Base-by-base conservation (phyloP, 2,329 filamentous ascomycete genomes). In the Phoma sp. region DNA sequence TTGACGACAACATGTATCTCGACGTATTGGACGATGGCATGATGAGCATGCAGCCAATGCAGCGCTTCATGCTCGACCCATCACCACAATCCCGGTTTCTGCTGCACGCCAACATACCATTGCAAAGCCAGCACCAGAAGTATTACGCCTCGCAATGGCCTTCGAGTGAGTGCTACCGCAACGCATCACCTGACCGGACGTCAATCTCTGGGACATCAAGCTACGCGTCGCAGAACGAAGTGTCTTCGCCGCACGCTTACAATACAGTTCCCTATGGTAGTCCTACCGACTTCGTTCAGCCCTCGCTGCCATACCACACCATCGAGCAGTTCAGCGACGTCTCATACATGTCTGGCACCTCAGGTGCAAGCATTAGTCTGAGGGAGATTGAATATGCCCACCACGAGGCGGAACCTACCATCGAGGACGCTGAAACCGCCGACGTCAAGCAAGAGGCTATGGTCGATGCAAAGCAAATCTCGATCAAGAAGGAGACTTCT, bases 331-430 rank as follows among this genome's bases (percentile, higher is more conserved):
- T 65, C 26, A 55, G 59, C 14, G 61, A 57, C 12, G 55, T 49
- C 32, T 21, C 50, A 14, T 65, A 53, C 32, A 18, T 48, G n/a
- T 39, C 57, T 18, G 61, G 66, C 6, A 23, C 57, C 7, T 30
- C 49, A 20, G 60, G 62, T 21, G 50, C 59, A 17, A 69, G 59
- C 37, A 68, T 72, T 45, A 61, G 47, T 30, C 64, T 70, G 23
- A 65, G 66, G 28, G 67, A 76, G 25, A 47, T 76, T 11, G 72
- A 76, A 42, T 69, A 70, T 40, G 62, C 69, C 18, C 71, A 64
- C 23, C 55, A 60, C 10, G 64, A 70, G 40, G 40, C 56, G 9
- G 69, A 74, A 39, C 40, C 57, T 5, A 56, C 57, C 1, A 40
- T 59, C 9, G 67, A 73, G 38, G 68, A 73, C n/a, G 45, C 56